Evolutionary conservation across 257 asterid species (phyloP).

Genomic region (Haberlea rhodopensis): DNA sequence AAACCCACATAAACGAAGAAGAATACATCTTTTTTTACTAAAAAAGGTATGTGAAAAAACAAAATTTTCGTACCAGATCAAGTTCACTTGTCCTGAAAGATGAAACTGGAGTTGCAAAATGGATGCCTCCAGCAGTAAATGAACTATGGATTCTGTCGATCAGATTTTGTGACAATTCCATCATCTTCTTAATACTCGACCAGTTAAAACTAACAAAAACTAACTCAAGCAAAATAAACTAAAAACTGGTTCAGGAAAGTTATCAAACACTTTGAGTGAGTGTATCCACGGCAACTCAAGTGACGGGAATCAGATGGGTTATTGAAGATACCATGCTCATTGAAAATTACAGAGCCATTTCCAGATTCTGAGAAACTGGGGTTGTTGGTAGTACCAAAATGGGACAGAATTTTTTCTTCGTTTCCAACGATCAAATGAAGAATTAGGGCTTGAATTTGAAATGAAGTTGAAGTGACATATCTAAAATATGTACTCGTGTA

Average conservation of each 20-base stretch:
- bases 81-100: slow-evolving; percentile 63
- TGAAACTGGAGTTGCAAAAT: slow-evolving; percentile 59
- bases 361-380: no score
- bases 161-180: slow-evolving; percentile 63
- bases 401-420: no score
- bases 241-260: slow-evolving; percentile 23
- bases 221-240: background rate
- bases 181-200: slow-evolving; percentile 29
- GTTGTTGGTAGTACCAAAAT: background rate
- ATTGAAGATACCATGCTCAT: no score
- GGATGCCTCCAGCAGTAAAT: slow-evolving; percentile 62
- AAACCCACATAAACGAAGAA: background rate
- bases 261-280: slow-evolving; percentile 34
- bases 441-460: no score
- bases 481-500: no score
- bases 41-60: background rate
- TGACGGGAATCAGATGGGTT: no score
- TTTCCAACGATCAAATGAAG: no score
- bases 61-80: slow-evolving; percentile 63
- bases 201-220: slow-evolving; percentile 5
- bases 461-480: no score
- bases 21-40: background rate
- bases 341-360: no score
- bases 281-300: background rate
- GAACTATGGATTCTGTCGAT: slow-evolving; percentile 50